These are phyloP conservation scores for Russula griseocarnosa DNA, from an alignment of 768 basidiomycete species.

Conservation along the genomic window DNA sequence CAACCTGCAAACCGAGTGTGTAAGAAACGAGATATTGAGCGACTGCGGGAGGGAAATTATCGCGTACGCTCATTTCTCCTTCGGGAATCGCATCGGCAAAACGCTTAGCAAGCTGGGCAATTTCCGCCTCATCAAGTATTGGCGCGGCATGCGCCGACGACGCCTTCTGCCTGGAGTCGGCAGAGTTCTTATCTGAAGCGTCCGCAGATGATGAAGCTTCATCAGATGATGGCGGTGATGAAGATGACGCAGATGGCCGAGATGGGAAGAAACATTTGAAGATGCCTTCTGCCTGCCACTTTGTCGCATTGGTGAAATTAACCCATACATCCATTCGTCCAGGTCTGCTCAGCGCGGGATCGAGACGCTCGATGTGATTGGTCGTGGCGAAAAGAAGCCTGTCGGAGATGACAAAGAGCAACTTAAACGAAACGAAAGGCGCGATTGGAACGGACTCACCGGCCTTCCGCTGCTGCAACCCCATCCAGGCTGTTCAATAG, in stretches of 20 bases:
- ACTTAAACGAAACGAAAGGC: constrained; percentile 11
- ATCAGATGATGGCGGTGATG: constrained; percentile 1
- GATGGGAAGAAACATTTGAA: constrained; percentile 93
- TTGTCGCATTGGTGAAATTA: constrained; percentile 85
- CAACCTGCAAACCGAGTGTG: constrained; percentile 49
- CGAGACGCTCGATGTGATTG: constrained; percentile 90
- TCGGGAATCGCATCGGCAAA: constrained; percentile 84
- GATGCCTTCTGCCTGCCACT: constrained; percentile 90
- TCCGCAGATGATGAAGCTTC: constrained; percentile 34
- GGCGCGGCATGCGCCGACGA: constrained; percentile 51
- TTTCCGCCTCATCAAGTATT: constrained; percentile 69
- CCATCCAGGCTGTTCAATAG: constrained; percentile 83
- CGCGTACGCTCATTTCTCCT: constrained; percentile 77
- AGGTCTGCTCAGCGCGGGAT: constrained; percentile 82
- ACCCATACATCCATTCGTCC: constrained; percentile 93
- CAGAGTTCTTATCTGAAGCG: constrained; percentile 59
- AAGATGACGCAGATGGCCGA: constrained; percentile 36
- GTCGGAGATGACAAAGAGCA: constrained; percentile 25
- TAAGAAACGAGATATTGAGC: constrained; percentile 10
- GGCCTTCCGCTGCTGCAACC: constrained; percentile 80
- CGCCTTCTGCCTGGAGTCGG: constrained; percentile 68
- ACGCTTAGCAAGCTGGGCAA: constrained; percentile 70
- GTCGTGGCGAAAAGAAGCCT: constrained; percentile 88
- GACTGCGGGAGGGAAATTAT: not conserved
- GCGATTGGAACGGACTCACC: constrained; percentile 46